Conservation (phyloP, 2,329 filamentous ascomycete species). For the Cladosporium sp. region DNA sequence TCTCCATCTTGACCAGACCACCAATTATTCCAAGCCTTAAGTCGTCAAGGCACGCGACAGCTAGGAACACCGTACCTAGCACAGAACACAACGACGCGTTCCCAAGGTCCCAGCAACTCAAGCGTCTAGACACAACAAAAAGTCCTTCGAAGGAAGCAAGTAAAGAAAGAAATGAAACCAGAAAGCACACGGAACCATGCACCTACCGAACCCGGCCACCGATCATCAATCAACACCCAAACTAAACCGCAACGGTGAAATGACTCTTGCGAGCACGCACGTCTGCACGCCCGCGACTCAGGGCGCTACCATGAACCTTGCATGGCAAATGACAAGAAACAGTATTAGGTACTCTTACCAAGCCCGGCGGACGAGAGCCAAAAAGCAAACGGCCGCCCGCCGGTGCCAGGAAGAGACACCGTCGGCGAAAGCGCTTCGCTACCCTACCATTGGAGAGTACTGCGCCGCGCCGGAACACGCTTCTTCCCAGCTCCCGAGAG, state of each 20-base stretch:
- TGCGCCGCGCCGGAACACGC: slow-evolving; percentile 6
- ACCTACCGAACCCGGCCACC: not conserved
- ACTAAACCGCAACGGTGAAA: not conserved
- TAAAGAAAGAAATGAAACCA: not conserved
- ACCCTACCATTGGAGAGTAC: not conserved
- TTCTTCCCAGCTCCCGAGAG: not conserved
- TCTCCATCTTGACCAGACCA: slow-evolving; percentile 15
- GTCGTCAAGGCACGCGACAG: too few species aligned
- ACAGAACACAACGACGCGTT: not conserved
- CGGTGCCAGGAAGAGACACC: not conserved
- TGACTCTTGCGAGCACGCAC: not conserved
- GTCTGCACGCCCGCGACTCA: not conserved
- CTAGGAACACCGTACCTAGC: too few species aligned
- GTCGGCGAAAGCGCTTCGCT: not conserved
- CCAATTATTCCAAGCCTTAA: too few species aligned
- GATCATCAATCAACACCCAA: not conserved
- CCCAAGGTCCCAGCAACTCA: not conserved
- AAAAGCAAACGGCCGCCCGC: not conserved
- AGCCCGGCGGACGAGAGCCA: not conserved
- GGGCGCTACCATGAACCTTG: not conserved
- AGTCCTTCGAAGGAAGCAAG: not conserved
- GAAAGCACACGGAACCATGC: not conserved
- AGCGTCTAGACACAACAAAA: not conserved
- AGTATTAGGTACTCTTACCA: not conserved
- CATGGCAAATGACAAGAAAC: not conserved